A percentile compares a stretch with the other conserved stretches of the same genome.
Conservation (phyloP, 2,329 filamentous ascomycete genomes). For the Exophiala phaeomuriformis region DNA sequence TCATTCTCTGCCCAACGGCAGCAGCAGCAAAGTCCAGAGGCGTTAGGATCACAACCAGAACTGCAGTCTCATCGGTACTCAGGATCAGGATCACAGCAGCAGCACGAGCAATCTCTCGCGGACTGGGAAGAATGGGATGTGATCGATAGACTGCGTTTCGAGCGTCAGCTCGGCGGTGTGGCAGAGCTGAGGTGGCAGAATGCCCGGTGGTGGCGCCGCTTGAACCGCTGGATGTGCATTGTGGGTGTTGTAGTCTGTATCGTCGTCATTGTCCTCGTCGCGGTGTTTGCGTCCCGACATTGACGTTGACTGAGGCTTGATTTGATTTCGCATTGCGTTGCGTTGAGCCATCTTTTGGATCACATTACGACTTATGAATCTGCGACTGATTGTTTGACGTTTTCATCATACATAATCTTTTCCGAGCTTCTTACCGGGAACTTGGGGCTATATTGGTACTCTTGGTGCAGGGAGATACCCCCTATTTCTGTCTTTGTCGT, state of each 20-base stretch:
- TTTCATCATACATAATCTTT: no score
- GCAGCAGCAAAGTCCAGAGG: not conserved
- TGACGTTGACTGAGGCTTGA: no score
- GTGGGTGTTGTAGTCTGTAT: slow-evolving; percentile 50
- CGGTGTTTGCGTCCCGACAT: slow-evolving; percentile 17
- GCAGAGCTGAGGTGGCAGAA: slow-evolving; percentile 49
- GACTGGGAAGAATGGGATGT: slow-evolving; percentile 33
- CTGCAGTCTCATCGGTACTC: not conserved
- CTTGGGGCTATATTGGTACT: no score
- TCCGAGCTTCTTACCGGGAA: no score
- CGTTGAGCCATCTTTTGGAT: no score
- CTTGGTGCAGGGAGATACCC: no score
- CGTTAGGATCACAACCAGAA: not conserved
- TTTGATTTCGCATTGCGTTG: no score
- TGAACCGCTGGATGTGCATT: slow-evolving; percentile 56
- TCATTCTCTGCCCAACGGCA: slow-evolving; percentile 26
- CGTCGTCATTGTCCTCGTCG: slow-evolving; percentile 44
- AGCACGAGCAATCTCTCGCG: slow-evolving; percentile 1
- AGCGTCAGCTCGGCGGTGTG: slow-evolving; percentile 36
- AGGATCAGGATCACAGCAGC: not conserved
- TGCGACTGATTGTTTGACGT: no score
- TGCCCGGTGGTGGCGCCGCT: slow-evolving; percentile 57
- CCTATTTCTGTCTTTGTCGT: no score
- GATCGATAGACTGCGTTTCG: slow-evolving; percentile 29
- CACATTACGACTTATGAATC: no score